Evolutionary conservation across 345 rosid genomes (phyloP).

Genomic region (Turnera subulata): DNA sequence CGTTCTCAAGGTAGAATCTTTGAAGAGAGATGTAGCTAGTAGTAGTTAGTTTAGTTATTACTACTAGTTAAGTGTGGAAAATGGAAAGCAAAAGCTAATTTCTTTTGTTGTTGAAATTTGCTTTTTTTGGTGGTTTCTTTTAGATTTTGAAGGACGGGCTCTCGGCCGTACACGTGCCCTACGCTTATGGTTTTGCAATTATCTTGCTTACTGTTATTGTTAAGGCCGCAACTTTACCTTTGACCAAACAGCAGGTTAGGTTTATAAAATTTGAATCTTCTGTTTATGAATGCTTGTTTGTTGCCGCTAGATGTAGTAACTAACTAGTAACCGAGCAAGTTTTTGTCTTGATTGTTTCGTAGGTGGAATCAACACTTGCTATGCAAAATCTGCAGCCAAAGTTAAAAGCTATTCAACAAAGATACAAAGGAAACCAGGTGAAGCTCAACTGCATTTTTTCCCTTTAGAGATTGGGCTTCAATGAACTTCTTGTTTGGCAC

Average conservation of each 20-base stretch:
- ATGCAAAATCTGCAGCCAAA: conserved; percentile 99
- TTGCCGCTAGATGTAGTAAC: too few relatives aligned
- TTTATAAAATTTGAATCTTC: too few relatives aligned
- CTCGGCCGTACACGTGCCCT: conserved; percentile 74
- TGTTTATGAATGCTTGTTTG: too few relatives aligned
- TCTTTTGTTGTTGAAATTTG: neutral
- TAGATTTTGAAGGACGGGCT: conserved; percentile 87
- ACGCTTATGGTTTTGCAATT: conserved; percentile 88
- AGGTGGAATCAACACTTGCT: conserved; percentile 96
- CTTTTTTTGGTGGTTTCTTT: conserved; percentile 4
- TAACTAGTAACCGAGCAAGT: too few relatives aligned
- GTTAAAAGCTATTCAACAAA: conserved; percentile 94
- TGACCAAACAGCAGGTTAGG: conserved; percentile 86
- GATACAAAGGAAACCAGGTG: conserved; percentile 97
- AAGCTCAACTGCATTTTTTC: conserved; percentile 11
- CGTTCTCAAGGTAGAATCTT: conserved; percentile 92
- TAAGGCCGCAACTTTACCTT: conserved; percentile 69
- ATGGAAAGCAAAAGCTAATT: too few relatives aligned
- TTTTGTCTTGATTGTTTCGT: conserved; percentile 8
- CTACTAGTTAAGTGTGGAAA: neutral
- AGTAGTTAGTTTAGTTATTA: too few relatives aligned
- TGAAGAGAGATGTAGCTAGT: too few relatives aligned
- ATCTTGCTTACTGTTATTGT: conserved; percentile 84
- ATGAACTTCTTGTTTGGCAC: neutral
- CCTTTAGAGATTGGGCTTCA: neutral